These are phyloP conservation scores for Russula vinacea DNA, from an alignment of 768 basidiomycete genomes.

Conservation along the genomic window DNA sequence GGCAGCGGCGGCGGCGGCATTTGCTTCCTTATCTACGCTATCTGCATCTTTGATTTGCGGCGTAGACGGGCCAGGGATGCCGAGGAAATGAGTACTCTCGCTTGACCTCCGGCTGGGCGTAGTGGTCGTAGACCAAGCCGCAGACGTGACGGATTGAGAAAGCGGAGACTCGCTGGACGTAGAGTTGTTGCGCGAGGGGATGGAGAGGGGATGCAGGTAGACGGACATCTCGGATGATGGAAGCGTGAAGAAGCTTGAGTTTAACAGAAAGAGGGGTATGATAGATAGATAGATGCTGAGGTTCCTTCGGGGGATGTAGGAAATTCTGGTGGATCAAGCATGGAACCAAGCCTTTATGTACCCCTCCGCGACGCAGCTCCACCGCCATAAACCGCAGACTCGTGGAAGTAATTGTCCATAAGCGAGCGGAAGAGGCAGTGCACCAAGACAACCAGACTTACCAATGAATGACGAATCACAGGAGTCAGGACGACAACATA, in stretches of 20 bases:
- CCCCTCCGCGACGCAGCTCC: neutral
- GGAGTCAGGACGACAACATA: neutral
- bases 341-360: constrained; percentile 11
- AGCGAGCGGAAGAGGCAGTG: neutral
- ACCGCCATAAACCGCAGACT: neutral
- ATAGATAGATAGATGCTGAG: neutral
- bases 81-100: constrained; percentile 1
- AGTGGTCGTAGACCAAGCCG: neutral
- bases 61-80: constrained; percentile 4
- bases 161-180: constrained; percentile 13
- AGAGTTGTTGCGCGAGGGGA: constrained; percentile 18
- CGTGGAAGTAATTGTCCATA: neutral
- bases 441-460: neutral
- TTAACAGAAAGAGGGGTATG: neutral
- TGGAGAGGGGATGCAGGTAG: constrained; percentile 12
- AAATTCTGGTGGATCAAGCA: neutral
- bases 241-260: neutral
- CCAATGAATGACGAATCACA: neutral
- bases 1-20: neutral
- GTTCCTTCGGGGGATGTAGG: neutral
- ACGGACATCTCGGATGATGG: constrained; percentile 14
- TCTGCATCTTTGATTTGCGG: constrained; percentile 23
- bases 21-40: constrained; percentile 17
- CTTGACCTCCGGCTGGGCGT: constrained; percentile 2
- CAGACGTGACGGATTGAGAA: neutral